phyloP scores from a whole-genome alignment of 2,329 filamentous ascomycete genomes.

The Penicillium digitatum region DNA sequence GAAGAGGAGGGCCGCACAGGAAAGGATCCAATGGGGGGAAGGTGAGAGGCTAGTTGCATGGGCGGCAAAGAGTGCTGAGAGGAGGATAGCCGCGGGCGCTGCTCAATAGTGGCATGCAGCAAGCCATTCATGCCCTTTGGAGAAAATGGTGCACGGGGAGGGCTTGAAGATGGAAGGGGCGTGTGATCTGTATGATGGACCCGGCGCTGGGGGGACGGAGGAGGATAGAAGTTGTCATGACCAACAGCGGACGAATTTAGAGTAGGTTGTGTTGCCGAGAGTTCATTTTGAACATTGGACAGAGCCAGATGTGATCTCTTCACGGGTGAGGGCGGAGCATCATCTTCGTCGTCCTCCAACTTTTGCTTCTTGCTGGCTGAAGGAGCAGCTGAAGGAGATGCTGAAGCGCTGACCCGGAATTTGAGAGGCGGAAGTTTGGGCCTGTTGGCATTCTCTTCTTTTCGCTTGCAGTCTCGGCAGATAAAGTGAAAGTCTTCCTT shows the following conservation, averaged over 20 bases:
- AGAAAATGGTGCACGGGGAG: conserved; percentile 32
- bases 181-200: conserved; percentile 21
- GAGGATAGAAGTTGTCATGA: conserved; percentile 16
- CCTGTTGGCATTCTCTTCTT: conserved; percentile 58
- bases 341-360: conserved; percentile 13
- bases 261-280: conserved; percentile 19
- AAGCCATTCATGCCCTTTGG: conserved; percentile 31
- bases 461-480: conserved; percentile 71
- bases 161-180: conserved; percentile 23
- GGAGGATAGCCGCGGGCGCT: conserved; percentile 20
- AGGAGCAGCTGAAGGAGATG: conserved; percentile 41
- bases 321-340: conserved; percentile 22
- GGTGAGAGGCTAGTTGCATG: conserved; percentile 29
- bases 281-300: conserved; percentile 22
- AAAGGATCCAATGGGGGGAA: conserved; percentile 33
- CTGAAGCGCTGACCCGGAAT: conserved; percentile 52
- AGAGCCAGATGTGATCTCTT: conserved; percentile 22
- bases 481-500: conserved; percentile 82
- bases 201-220: conserved; percentile 32
- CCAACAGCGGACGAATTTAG: conserved; percentile 9
- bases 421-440: conserved; percentile 62
- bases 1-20: conserved; percentile 42
- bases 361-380: conserved; percentile 22
- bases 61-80: conserved; percentile 23
- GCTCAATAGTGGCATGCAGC: conserved; percentile 23